Conservation (phyloP, 148 eudicot genomes). For the Beta vulgaris region DNA sequence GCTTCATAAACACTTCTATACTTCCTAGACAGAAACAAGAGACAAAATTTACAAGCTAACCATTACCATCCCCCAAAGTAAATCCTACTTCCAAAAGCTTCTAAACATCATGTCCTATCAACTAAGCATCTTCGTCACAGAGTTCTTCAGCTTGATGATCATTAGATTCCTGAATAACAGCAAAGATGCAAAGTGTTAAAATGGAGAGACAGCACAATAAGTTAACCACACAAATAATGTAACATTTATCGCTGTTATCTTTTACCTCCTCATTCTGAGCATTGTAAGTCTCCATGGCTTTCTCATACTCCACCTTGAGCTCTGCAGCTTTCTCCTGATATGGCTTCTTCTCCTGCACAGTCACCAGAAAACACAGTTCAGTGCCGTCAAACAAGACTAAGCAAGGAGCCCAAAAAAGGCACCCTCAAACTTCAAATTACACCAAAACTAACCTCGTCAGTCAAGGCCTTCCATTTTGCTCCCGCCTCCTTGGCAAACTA, state of each 20-base stretch:
- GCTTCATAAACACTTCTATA: slow-evolving; percentile 10
- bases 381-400: no score
- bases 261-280: slow-evolving; percentile 38
- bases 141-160: slow-evolving; percentile 33
- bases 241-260: background rate
- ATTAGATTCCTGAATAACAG: slow-evolving; percentile 26
- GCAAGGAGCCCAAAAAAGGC: no score
- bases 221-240: background rate
- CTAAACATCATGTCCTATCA: background rate
- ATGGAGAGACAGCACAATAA: background rate
- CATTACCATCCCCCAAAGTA: slow-evolving; percentile 13
- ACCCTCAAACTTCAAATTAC: background rate
- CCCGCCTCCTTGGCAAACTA: slow-evolving; percentile 89
- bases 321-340: slow-evolving; percentile 69
- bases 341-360: slow-evolving; percentile 63
- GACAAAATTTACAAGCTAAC: slow-evolving; percentile 24
- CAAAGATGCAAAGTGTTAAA: background rate
- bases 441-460: slow-evolving; percentile 58
- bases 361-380: background rate
- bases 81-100: background rate
- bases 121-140: slow-evolving; percentile 39
- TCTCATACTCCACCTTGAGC: slow-evolving; percentile 65
- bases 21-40: background rate
- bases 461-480: slow-evolving; percentile 79
- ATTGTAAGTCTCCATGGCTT: slow-evolving; percentile 44